phyloP scores from a whole-genome alignment of 768 basidiomycete genomes.

The Leccinum pellstonianum region DNA sequence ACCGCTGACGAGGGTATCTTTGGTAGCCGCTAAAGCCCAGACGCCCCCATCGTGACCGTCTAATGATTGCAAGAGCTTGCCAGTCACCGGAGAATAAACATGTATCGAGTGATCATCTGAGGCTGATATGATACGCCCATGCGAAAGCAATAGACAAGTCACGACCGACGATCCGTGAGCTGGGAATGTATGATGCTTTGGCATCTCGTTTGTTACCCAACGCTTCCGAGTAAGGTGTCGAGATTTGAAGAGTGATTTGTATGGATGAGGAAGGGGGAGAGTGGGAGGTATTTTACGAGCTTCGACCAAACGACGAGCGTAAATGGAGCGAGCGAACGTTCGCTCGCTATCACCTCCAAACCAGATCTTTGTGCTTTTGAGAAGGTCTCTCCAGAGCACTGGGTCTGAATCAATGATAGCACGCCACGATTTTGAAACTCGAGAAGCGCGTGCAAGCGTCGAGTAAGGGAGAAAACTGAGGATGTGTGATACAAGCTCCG shows the following conservation, averaged over 20 bases:
- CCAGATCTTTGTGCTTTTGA: constrained; percentile 85
- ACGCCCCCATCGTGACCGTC: constrained; percentile 95
- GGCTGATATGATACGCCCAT: constrained; percentile 92
- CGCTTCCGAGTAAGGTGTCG: constrained; percentile 76
- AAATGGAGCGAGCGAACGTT: constrained; percentile 72
- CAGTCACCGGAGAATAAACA: constrained; percentile 86
- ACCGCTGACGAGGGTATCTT: constrained; percentile 86
- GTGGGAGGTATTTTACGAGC: constrained; percentile 39
- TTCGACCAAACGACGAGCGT: constrained; percentile 53
- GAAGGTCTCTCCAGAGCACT: constrained; percentile 83
- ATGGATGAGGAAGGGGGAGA: constrained; percentile 79
- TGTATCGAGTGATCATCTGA: constrained; percentile 98
- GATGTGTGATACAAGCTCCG: constrained; percentile 88
- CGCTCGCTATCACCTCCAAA: constrained; percentile 84
- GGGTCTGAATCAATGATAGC: constrained; percentile 88
- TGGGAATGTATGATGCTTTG: constrained; percentile 77
- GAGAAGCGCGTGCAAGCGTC: constrained; percentile 80
- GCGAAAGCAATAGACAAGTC: constrained; percentile 93
- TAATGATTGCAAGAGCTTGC: constrained; percentile 68
- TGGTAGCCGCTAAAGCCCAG: constrained; percentile 91
- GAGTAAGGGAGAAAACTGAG: constrained; percentile 81
- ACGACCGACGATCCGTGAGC: constrained; percentile 91
- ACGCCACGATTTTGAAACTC: constrained; percentile 90
- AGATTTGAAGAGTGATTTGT: constrained; percentile 91
- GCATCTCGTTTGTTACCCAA: constrained; percentile 74